These are phyloP conservation scores for Clathrus columnatus DNA, from an alignment of 768 basidiomycete species.

Conservation along the genomic window DNA sequence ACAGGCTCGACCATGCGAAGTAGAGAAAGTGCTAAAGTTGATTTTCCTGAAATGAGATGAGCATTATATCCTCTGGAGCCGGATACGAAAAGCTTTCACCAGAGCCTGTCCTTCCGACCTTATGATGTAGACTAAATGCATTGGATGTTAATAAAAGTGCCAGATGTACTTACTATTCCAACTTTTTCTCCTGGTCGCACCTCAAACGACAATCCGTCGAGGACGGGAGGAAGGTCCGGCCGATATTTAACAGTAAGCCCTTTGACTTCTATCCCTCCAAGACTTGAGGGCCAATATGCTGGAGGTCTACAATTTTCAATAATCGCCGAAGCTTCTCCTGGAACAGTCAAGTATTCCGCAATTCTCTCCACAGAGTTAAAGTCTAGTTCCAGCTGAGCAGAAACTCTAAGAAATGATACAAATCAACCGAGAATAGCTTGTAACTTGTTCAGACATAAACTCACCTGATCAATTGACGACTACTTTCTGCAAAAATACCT, in stretches of 20 bases:
- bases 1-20: conserved; percentile 56
- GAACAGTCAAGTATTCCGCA: conserved; percentile 57
- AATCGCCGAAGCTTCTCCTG: conserved; percentile 59
- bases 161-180: conserved; percentile 42
- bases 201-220: conserved; percentile 49
- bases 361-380: conserved; percentile 72
- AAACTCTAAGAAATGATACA: conserved; percentile 31
- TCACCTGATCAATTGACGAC: conserved; percentile 51
- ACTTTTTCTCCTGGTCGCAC: conserved; percentile 58
- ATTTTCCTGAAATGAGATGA: conserved; percentile 41
- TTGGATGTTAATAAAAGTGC: neutral
- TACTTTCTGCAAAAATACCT: conserved; percentile 61
- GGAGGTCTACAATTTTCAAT: conserved; percentile 51
- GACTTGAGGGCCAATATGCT: conserved; percentile 59
- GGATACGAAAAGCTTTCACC: conserved; percentile 21
- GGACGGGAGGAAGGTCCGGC: conserved; percentile 48
- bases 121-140: neutral
- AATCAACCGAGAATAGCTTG: conserved; percentile 6
- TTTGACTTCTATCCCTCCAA: conserved; percentile 48
- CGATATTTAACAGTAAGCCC: conserved; percentile 56
- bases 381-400: conserved; percentile 60
- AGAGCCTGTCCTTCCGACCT: conserved; percentile 65
- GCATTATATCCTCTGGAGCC: neutral
- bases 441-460: conserved; percentile 11
- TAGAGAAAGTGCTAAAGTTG: conserved; percentile 47